Evolutionary conservation across 768 basidiomycete species (phyloP).

Genomic region (Mrakia blollopis): DNA sequence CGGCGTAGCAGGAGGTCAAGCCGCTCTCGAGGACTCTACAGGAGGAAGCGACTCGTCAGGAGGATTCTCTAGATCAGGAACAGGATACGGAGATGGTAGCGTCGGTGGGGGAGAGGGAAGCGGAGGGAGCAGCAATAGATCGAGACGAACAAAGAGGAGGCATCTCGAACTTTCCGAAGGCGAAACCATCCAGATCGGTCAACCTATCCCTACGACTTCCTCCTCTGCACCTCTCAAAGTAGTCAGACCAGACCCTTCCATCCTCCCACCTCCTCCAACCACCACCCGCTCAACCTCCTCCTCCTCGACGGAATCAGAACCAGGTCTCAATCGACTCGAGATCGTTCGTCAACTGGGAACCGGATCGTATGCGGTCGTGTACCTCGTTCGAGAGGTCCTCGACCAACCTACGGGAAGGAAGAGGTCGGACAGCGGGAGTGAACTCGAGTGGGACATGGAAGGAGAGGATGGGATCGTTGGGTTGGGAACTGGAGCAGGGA

Average conservation of each 20-base stretch:
- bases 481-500: not conserved
- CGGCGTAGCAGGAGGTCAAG: not conserved
- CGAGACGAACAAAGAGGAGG: not conserved
- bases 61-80: slow-evolving; percentile 4
- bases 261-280: not conserved
- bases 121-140: slow-evolving; percentile 5
- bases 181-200: slow-evolving; percentile 9
- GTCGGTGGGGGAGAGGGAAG: not conserved
- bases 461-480: slow-evolving; percentile 34
- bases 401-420: slow-evolving; percentile 33
- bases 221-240: slow-evolving; percentile 8
- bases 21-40: not conserved
- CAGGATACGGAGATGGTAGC: slow-evolving; percentile 5
- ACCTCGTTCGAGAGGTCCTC: slow-evolving; percentile 58
- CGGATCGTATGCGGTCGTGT: slow-evolving; percentile 90
- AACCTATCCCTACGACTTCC: slow-evolving; percentile 9
- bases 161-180: slow-evolving; percentile 22
- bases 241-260: not conserved
- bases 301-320: not conserved
- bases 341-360: slow-evolving; percentile 80
- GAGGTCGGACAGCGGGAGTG: slow-evolving; percentile 32
- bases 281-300: not conserved
- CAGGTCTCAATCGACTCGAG: slow-evolving; percentile 65
- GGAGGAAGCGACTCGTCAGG: not conserved
- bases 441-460: slow-evolving; percentile 32